phyloP scores from a whole-genome alignment of 768 basidiomycete species.

The Heimioporus sp. region DNA sequence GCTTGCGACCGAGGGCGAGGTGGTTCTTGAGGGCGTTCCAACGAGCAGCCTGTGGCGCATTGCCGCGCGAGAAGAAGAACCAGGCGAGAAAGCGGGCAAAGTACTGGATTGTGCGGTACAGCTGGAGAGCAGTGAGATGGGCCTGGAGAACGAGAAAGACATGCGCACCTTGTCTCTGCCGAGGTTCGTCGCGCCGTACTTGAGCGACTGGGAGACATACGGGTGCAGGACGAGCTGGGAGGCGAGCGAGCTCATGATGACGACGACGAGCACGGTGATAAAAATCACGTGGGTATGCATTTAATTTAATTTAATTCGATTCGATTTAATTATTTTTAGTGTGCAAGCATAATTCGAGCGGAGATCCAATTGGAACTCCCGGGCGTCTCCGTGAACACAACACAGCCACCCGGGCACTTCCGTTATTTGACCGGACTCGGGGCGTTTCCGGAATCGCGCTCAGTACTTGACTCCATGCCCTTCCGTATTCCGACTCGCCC shows the following conservation, averaged over 20 bases:
- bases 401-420: no score
- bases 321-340: no score
- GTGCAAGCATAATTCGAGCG: no score
- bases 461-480: no score
- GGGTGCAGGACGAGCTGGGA: slow-evolving; percentile 88
- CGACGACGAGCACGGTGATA: no score
- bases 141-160: not conserved
- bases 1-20: slow-evolving; percentile 81
- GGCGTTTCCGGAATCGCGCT: no score
- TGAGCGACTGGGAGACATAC: slow-evolving; percentile 68
- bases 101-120: slow-evolving; percentile 90
- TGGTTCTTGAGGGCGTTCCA: slow-evolving; percentile 87
- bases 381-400: no score
- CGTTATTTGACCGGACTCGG: no score
- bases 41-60: slow-evolving; percentile 66
- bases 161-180: slow-evolving; percentile 84
- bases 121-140: slow-evolving; percentile 41
- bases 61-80: slow-evolving; percentile 67
- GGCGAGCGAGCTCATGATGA: slow-evolving; percentile 43
- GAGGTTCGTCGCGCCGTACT: slow-evolving; percentile 74
- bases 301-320: no score
- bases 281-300: no score
- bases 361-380: no score
- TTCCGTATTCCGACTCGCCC: not conserved
- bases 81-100: slow-evolving; percentile 87